phyloP scores from a whole-genome alignment of 352 stramenopile species.

The Phytophthora ramorum region DNA sequence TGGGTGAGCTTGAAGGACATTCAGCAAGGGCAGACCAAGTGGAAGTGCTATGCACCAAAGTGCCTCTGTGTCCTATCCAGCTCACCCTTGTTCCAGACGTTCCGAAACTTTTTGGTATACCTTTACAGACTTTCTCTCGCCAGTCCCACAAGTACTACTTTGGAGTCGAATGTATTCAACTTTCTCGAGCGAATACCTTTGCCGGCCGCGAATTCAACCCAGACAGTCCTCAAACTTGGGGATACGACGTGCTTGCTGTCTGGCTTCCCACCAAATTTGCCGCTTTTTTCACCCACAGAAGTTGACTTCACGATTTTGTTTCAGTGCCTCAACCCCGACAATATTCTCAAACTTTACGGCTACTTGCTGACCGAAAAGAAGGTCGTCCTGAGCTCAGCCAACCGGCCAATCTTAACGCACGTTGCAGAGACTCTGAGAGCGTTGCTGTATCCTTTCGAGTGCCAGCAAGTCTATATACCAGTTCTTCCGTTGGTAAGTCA shows the following conservation, averaged over 20 bases:
- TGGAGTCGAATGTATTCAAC: conserved; percentile 66
- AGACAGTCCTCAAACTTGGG: conserved; percentile 52
- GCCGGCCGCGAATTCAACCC: conserved; percentile 30
- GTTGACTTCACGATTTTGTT: conserved; percentile 79
- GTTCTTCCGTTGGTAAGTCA: conserved; percentile 64
- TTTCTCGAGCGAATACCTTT: conserved; percentile 59
- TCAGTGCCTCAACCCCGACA: conserved; percentile 68
- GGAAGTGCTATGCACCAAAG: conserved; percentile 67
- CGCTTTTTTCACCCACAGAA: conserved; percentile 56
- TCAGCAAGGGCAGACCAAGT: conserved; percentile 61
- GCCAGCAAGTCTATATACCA: conserved; percentile 80
- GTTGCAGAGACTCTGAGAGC: conserved; percentile 69
- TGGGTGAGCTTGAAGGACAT: conserved; percentile 80
- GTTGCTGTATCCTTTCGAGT: conserved; percentile 71
- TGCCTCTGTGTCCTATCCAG: conserved; percentile 72
- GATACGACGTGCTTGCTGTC: conserved; percentile 47
- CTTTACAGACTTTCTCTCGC: conserved; percentile 59
- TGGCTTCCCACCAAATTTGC: conserved; percentile 26
- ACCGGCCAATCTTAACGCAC: conserved; percentile 65
- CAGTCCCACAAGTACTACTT: conserved; percentile 18
- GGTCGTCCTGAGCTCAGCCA: conserved; percentile 64
- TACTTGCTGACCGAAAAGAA: conserved; percentile 78
- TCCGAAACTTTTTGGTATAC: conserved; percentile 50
- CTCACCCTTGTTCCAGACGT: conserved; percentile 62
- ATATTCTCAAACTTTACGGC: conserved; percentile 70